Percentiles rank a stretch among this genome's conserved stretches.
phyloP scores from a whole-genome alignment of 257 asterid genomes.

The Rhazya stricta region DNA sequence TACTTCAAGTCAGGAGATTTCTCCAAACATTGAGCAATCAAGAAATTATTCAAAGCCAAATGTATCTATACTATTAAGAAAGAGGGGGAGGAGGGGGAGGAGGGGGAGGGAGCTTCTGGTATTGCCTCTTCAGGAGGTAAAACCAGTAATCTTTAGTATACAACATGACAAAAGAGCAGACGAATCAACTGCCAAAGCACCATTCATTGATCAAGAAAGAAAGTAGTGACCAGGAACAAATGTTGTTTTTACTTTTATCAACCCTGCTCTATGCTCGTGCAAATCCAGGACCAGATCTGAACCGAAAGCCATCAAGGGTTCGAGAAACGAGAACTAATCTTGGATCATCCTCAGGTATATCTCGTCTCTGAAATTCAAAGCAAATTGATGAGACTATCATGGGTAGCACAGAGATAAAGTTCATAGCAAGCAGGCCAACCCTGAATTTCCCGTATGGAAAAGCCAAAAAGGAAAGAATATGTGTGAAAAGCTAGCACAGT shows the following conservation, averaged over 20 bases:
- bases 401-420: background rate
- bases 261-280: constrained; percentile 31
- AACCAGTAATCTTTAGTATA: background rate
- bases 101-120: background rate
- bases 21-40: background rate
- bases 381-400: constrained; percentile 1
- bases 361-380: constrained; percentile 54
- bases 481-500: background rate
- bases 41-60: background rate
- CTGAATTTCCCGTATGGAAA: background rate
- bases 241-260: background rate
- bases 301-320: constrained; percentile 35
- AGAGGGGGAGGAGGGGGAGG: background rate
- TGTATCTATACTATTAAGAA: background rate
- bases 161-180: background rate
- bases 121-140: background rate
- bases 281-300: constrained; percentile 36
- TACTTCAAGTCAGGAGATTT: background rate
- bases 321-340: constrained; percentile 48
- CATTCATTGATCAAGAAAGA: background rate
- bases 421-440: background rate
- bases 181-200: background rate
- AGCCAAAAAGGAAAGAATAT: background rate
- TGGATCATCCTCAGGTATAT: constrained; percentile 86
- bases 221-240: constrained; percentile 4